Evolutionary conservation across 2,329 filamentous ascomycete species (phyloP).

Genomic region (Fusarium illudens): DNA sequence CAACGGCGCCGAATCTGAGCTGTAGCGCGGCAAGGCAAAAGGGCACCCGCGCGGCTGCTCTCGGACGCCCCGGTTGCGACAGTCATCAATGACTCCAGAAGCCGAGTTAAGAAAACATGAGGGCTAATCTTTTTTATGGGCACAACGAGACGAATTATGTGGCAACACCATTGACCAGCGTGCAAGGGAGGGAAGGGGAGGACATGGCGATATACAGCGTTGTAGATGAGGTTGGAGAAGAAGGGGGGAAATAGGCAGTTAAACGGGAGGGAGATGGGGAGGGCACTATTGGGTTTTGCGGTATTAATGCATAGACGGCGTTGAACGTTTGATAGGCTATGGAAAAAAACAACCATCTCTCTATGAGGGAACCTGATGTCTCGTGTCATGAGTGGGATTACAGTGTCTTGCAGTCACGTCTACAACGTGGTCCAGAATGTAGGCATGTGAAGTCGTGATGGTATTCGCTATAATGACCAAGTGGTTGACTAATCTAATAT

Average conservation of each 20-base stretch:
- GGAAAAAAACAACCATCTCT: slow-evolving; percentile 40
- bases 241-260: slow-evolving; percentile 6
- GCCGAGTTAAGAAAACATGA: neutral
- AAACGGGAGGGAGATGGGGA: slow-evolving; percentile 6
- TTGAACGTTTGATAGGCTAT: slow-evolving; percentile 44
- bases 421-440: too few species aligned
- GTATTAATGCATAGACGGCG: slow-evolving; percentile 48
- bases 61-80: neutral
- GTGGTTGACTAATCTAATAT: too few species aligned
- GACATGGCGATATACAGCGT: slow-evolving; percentile 1
- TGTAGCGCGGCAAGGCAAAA: slow-evolving; percentile 47
- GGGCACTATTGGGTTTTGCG: slow-evolving; percentile 31
- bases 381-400: too few species aligned
- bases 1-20: slow-evolving; percentile 66
- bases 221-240: slow-evolving; percentile 16
- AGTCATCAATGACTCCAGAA: neutral
- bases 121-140: neutral
- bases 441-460: too few species aligned
- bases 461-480: too few species aligned
- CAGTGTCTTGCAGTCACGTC: too few species aligned
- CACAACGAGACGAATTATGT: slow-evolving; percentile 9
- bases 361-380: too few species aligned
- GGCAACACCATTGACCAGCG: slow-evolving; percentile 8
- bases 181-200: neutral
- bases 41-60: neutral